Percentiles rank a stretch among this genome's conserved stretches.
Evolutionary conservation across 2,329 filamentous ascomycete species (phyloP).

Genomic region (Penicillium sp.): DNA sequence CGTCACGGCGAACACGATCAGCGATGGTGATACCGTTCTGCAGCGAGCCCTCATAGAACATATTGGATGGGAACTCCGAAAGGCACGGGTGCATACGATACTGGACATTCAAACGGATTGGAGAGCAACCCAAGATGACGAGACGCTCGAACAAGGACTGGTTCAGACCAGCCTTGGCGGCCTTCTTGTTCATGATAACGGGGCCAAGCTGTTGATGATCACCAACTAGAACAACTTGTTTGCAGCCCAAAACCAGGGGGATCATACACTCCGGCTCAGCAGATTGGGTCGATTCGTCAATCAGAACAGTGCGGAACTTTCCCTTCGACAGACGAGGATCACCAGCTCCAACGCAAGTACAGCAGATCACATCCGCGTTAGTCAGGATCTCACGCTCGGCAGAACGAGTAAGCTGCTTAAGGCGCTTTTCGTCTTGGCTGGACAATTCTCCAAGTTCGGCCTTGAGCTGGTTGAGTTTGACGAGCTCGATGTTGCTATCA

Average conservation of each 20-base stretch:
- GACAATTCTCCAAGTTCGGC: conserved; percentile 85
- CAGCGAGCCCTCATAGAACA: conserved; percentile 98
- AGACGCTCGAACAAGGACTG: conserved; percentile 98
- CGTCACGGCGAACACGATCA: conserved; percentile 83
- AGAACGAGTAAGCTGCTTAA: conserved; percentile 89
- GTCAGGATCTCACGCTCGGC: conserved; percentile 93
- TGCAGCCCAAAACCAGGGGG: conserved; percentile 91
- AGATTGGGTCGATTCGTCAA: conserved; percentile 97
- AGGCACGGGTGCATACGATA: conserved; percentile 99
- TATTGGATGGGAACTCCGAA: conserved; percentile 96
- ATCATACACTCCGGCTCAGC: conserved; percentile 99
- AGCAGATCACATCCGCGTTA: conserved; percentile 97
- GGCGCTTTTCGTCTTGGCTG: conserved; percentile 96
- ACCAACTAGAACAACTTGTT: conserved; percentile 97
- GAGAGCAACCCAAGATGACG: conserved; percentile 83
- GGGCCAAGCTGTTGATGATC: conserved; percentile 97
- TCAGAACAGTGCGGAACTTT: conserved; percentile 96
- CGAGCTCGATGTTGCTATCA: conserved; percentile 89
- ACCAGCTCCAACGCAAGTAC: conserved; percentile 95
- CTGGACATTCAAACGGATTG: conserved; percentile 92
- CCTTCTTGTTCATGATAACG: conserved; percentile 99
- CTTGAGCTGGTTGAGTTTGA: conserved; percentile 91
- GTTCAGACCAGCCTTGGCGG: conserved; percentile 93
- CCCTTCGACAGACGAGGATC: conserved; percentile 94
- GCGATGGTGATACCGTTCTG: conserved; percentile 94